Evolutionary conservation across 768 basidiomycete genomes (phyloP).

Genomic region (Rhodotorula babjevae): DNA sequence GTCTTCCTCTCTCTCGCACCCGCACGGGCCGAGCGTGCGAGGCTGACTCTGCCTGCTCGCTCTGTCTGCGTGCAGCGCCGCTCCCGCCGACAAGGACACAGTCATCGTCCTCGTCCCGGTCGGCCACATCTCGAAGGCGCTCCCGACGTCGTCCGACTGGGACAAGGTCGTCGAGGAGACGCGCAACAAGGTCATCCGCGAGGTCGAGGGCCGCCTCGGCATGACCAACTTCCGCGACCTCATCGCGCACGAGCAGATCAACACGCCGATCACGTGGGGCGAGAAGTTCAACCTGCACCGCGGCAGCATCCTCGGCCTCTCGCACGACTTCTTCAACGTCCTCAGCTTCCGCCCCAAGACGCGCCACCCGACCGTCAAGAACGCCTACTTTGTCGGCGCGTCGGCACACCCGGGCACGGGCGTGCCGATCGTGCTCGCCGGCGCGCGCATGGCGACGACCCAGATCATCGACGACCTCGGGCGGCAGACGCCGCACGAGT

Average conservation of each 20-base stretch:
- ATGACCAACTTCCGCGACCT: slow-evolving; percentile 45
- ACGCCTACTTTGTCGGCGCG: slow-evolving; percentile 51
- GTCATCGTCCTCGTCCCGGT: slow-evolving; percentile 50
- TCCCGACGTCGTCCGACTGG: slow-evolving; percentile 28
- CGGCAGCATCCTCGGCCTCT: slow-evolving; percentile 50
- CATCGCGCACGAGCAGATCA: slow-evolving; percentile 49
- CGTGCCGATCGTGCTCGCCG: slow-evolving; percentile 50
- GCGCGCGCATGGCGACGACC: slow-evolving; percentile 47
- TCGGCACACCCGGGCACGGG: slow-evolving; percentile 51
- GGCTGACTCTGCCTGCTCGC: background rate
- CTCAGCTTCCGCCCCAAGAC: slow-evolving; percentile 40
- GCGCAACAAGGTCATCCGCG: slow-evolving; percentile 26
- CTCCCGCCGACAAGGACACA: slow-evolving; percentile 49
- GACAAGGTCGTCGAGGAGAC: slow-evolving; percentile 25
- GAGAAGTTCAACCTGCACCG: slow-evolving; percentile 51
- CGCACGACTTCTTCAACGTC: slow-evolving; percentile 47
- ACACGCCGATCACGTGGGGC: slow-evolving; percentile 50
- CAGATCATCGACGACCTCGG: slow-evolving; percentile 46
- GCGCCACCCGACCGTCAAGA: slow-evolving; percentile 46
- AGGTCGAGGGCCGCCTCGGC: slow-evolving; percentile 44
- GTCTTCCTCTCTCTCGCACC: background rate
- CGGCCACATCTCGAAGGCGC: slow-evolving; percentile 45
- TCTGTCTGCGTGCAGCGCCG: slow-evolving; percentile 43
- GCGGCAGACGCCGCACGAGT: slow-evolving; percentile 38
- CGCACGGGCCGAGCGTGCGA: too few species aligned